These are phyloP conservation scores for Blastobotrys petasosporus DNA, from an alignment of 1,139 yeast species.

Conservation along the genomic window DNA sequence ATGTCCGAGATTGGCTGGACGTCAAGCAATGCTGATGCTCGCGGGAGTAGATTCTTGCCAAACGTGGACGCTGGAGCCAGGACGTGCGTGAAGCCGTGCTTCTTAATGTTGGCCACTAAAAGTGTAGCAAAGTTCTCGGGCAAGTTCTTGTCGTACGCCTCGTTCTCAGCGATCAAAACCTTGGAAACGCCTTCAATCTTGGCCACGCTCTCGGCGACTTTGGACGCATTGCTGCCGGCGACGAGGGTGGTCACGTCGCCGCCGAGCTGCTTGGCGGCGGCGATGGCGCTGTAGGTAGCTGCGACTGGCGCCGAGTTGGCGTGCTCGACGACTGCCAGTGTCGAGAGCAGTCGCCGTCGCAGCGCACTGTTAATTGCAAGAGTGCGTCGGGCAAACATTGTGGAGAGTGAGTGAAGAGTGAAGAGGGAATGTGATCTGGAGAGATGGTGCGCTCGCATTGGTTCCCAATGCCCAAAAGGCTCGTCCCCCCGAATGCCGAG, in stretches of 20 bases:
- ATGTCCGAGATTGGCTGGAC: constrained; percentile 85
- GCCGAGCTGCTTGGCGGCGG: constrained; percentile 37
- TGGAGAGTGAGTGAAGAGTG: constrained; percentile 1
- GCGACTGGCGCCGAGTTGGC: constrained; percentile 50
- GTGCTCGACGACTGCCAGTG: constrained; percentile 72
- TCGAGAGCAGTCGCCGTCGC: constrained; percentile 41
- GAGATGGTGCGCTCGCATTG: too few relatives aligned
- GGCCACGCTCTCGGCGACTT: constrained; percentile 33
- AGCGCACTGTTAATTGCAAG: not conserved
- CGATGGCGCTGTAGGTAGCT: constrained; percentile 48
- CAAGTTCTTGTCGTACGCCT: constrained; percentile 36
- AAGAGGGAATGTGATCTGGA: constrained; percentile 2
- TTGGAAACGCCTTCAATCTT: constrained; percentile 36
- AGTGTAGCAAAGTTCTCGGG: constrained; percentile 37
- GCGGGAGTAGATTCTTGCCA: constrained; percentile 82
- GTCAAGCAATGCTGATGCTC: constrained; percentile 80
- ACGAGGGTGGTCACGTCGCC: constrained; percentile 39
- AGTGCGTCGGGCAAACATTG: constrained; percentile 5
- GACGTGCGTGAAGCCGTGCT: constrained; percentile 58
- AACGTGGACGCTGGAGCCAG: constrained; percentile 77
- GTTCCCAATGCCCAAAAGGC: too few relatives aligned
- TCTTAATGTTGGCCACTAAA: constrained; percentile 37
- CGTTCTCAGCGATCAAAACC: constrained; percentile 35
- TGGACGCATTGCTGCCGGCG: constrained; percentile 35
- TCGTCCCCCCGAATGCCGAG: too few relatives aligned